Percentiles rank a stretch among this genome's conserved stretches.
Evolutionary conservation across 2,329 filamentous ascomycete genomes (phyloP).

Genomic region (Dactylellina sp.): DNA sequence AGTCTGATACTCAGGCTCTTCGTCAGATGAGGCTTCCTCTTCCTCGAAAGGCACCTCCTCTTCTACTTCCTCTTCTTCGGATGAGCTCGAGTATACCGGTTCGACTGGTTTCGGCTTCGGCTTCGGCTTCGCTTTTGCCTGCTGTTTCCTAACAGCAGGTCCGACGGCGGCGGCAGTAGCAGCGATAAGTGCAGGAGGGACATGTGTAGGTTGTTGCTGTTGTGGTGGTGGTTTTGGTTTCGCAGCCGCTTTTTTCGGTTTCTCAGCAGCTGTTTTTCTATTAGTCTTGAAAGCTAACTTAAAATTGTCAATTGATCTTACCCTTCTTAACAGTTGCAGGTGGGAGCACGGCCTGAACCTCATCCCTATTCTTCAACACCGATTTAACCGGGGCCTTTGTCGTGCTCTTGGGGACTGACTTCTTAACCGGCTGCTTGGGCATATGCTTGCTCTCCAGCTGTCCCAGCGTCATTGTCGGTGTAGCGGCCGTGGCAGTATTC

Average conservation of each 20-base stretch:
- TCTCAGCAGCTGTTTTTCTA: conserved; percentile 8
- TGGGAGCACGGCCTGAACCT: conserved; percentile 5
- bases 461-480: conserved; percentile 11
- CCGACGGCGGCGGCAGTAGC: conserved; percentile 19
- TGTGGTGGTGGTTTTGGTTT: conserved; percentile 26
- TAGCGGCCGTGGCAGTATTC: background rate
- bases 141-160: conserved; percentile 24
- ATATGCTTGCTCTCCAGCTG: conserved; percentile 31
- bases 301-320: conserved; percentile 6
- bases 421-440: conserved; percentile 23
- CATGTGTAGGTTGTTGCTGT: background rate
- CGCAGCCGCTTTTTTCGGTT: conserved; percentile 17
- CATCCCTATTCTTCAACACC: conserved; percentile 10
- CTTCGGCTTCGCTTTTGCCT: conserved; percentile 39
- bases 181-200: conserved; percentile 10
- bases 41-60: conserved; percentile 7
- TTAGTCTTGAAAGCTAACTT: background rate
- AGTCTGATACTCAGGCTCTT: background rate
- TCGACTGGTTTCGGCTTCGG: conserved; percentile 43
- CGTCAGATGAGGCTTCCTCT: conserved; percentile 21
- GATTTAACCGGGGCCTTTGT: conserved; percentile 19
- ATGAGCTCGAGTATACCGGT: conserved; percentile 38
- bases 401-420: conserved; percentile 16
- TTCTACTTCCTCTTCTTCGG: conserved; percentile 35
- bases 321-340: conserved; percentile 25